phyloP scores from a whole-genome alignment of 2,329 filamentous ascomycete genomes.

The Neofusicoccum sp. region DNA sequence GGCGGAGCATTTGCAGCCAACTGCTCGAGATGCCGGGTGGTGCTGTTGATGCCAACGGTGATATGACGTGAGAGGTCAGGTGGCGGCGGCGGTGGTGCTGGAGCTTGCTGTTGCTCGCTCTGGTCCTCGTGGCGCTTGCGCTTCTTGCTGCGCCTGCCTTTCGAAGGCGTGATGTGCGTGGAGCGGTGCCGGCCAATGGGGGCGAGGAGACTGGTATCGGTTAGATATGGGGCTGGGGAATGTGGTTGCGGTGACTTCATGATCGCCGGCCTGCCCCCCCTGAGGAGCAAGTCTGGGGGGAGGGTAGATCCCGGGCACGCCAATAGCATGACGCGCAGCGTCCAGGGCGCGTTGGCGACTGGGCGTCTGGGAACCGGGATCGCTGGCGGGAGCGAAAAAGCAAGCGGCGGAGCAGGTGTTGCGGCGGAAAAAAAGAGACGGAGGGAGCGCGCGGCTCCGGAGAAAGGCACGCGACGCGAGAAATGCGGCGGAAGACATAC shows the following conservation, averaged over 20 bases:
- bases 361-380: not conserved
- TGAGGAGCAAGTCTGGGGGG: slow-evolving; percentile 1
- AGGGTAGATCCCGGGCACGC: not conserved
- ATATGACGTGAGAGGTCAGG: slow-evolving; percentile 55
- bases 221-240: slow-evolving; percentile 6
- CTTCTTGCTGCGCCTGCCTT: slow-evolving; percentile 59
- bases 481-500: not conserved
- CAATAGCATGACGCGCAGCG: slow-evolving; percentile 3
- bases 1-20: slow-evolving; percentile 22
- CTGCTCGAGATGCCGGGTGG: slow-evolving; percentile 59
- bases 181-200: slow-evolving; percentile 64
- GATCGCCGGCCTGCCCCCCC: not conserved
- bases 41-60: slow-evolving; percentile 63
- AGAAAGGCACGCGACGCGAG: no score
- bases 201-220: slow-evolving; percentile 53
- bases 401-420: not conserved
- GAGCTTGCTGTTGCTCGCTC: slow-evolving; percentile 20
- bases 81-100: slow-evolving; percentile 38
- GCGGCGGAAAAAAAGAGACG: not conserved
- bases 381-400: slow-evolving; percentile 2
- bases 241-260: slow-evolving; percentile 11
- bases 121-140: slow-evolving; percentile 44
- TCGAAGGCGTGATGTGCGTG: slow-evolving; percentile 55
- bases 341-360: not conserved
- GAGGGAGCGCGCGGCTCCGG: no score